Base-by-base conservation (phyloP, 176 grass and related monocot species). In the Phoenix roebelenii region DNA sequence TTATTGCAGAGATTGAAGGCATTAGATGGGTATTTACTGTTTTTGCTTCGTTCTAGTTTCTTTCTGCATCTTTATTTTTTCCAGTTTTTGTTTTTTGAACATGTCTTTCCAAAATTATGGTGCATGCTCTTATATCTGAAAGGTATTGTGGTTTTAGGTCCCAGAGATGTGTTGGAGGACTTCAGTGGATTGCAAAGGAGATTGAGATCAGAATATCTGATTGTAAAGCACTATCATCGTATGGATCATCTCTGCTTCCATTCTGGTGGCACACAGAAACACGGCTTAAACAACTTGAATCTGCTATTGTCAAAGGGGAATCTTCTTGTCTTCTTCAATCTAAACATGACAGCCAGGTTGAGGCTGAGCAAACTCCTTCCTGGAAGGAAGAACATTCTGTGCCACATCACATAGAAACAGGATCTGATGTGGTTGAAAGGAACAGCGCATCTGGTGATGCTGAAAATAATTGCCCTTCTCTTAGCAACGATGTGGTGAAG, bases 221-320 rank as follows among this genome's bases (percentile, higher is more conserved):
- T 72, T 98, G 94, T 57, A 83, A 74, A 64, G 67, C 70, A 30
- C 82, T 98, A 15, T 83, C 69, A 52, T 87, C 76, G 12, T 98
- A 98, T 79, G 87, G 84, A 19, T 75, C 79, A 72, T 98, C 93
- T 62, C 74, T 98, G 65, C 76, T 98, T 66, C 94, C 88, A 0
- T 86, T 98, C 74, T 98, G 94, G 94, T 78, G 86, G 58, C 88
- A 98, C 57, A 84, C 74, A 76, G 80, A 93, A 49, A 77, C 83
- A 49, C 82, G 85, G 39, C 76, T 98, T 57, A 92, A 87, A 59
- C 76, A 74, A 49, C 79, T 98, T 55, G 88, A 98, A 18, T 76
- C 65, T 68, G 79, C 82, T 10, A 79, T 98, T 81, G 69, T 55
- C 55, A 73, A 67, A 50, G 52, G 74, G 63, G 87, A 97, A 80